Evolutionary conservation across 1,284 basidiomycete species (phyloP).

Genomic region (Golubevia pallescens): DNA sequence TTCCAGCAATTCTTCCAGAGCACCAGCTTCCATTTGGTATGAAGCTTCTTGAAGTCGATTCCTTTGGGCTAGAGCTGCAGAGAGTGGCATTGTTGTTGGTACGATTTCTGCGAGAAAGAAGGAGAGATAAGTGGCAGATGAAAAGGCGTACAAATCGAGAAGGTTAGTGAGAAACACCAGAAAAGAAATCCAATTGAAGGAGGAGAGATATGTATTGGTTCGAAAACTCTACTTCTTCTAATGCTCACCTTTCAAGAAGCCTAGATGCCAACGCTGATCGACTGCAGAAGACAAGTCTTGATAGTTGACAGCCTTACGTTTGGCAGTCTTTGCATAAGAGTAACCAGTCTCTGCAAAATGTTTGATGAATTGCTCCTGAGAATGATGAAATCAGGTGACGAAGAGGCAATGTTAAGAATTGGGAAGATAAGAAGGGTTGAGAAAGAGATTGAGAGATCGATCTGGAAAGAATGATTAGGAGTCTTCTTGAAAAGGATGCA

Average conservation of each 20-base stretch:
- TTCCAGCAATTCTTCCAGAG: no score
- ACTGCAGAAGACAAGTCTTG: slow-evolving; percentile 45
- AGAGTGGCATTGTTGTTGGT: slow-evolving; percentile 32
- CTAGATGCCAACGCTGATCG: slow-evolving; percentile 35
- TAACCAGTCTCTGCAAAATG: slow-evolving; percentile 43
- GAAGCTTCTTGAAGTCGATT: slow-evolving; percentile 4
- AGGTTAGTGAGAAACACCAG: no score
- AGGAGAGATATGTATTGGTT: not conserved
- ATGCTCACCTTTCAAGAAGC: slow-evolving; percentile 27
- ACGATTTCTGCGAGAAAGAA: slow-evolving; percentile 19
- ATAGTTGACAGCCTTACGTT: slow-evolving; percentile 43
- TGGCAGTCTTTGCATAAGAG: slow-evolving; percentile 41
- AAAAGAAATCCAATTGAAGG: not conserved
- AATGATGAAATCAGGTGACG: not conserved
- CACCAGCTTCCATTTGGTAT: no score
- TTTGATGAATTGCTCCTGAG: slow-evolving; percentile 37
- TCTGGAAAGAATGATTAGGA: no score
- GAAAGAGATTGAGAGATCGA: not conserved
- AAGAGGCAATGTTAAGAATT: not conserved
- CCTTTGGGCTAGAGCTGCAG: slow-evolving; percentile 30
- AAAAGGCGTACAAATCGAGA: not conserved
- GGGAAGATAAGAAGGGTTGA: no score
- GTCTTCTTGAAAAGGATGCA: no score
- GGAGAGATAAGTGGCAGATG: not conserved
- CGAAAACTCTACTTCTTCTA: no score